Base-by-base conservation (phyloP, 129 eudicot genomes). In the Ambrosia artemisiifolia region DNA sequence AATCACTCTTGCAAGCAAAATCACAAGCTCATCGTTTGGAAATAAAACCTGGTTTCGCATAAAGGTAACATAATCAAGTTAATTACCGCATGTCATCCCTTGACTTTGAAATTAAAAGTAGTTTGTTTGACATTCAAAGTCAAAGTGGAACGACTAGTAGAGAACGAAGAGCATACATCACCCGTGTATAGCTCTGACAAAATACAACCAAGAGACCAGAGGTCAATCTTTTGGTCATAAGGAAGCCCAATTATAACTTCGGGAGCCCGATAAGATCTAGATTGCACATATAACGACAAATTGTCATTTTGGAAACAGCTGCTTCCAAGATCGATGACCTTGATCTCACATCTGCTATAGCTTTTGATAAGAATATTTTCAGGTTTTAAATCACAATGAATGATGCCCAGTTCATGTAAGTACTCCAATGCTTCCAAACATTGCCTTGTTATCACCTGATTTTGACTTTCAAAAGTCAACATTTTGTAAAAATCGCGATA, bases 181-280 rank as follows among this genome's bases (percentile, higher is more conserved):
- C 99, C 97, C 14, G 96, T 79, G 60, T 57, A 88, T 67, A 95
- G 81, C 82, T 95, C 99, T 2, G 96, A 91, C 78, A 95, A 75
- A 66, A 95, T 90, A 72, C 99, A 95, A 42, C 99, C 99, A 72
- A 95, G 86, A 44, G 99, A 95, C 99, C 99, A 95, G 12, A 95
- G 79, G 65, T 95, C 99, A 76, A 95, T 95, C 83, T 91, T 95
- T 56, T 85, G 87, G 76, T 85, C 92, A 79, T 95, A 95, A 12
- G 89, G 85, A 65, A 88, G 88, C 53, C 99, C 99, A 12, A 95
- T 83, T 54, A 95, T 90, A 48, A 95, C 97, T 72, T 95, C 97
- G 13, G 99, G 99, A 83, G 99, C 99, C 72, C 99, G 82, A 72
- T 95, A 95, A 18, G 99, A 95, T 68, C 99, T 91, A 63, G 99